Evolutionary conservation across 1,139 yeast species (phyloP).

Genomic region (Yamadazyma friedrichii): DNA sequence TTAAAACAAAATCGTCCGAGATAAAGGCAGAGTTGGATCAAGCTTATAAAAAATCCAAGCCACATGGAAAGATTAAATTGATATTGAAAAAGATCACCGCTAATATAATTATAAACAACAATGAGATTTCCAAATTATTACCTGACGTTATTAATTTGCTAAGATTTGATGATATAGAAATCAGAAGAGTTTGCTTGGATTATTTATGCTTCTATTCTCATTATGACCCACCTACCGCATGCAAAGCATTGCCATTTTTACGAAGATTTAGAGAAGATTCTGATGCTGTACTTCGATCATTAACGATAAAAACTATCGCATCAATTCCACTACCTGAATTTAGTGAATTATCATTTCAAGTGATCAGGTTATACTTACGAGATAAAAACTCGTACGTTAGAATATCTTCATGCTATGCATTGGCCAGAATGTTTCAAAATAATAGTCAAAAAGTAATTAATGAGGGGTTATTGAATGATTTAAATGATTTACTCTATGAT

Average conservation of each 20-base stretch:
- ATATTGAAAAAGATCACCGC: slow-evolving; percentile 78
- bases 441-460: slow-evolving; percentile 48
- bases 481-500: slow-evolving; percentile 60
- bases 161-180: slow-evolving; percentile 65
- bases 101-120: slow-evolving; percentile 78
- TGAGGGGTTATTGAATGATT: slow-evolving; percentile 47
- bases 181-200: slow-evolving; percentile 65
- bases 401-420: slow-evolving; percentile 67
- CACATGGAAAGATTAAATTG: slow-evolving; percentile 48
- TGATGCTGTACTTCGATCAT: slow-evolving; percentile 33
- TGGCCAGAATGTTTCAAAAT: slow-evolving; percentile 65
- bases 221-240: slow-evolving; percentile 52
- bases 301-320: slow-evolving; percentile 66
- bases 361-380: slow-evolving; percentile 32
- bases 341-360: slow-evolving; percentile 30
- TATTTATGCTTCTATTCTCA: slow-evolving; percentile 62
- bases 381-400: slow-evolving; percentile 63
- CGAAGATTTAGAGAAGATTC: slow-evolving; percentile 46
- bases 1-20: slow-evolving; percentile 51
- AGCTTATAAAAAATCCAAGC: slow-evolving; percentile 54
- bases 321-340: slow-evolving; percentile 57
- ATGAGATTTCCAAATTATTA: slow-evolving; percentile 66
- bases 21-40: slow-evolving; percentile 54
- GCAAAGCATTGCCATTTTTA: slow-evolving; percentile 57
- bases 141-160: slow-evolving; percentile 66